phyloP scores from a whole-genome alignment of 2,329 filamentous ascomycete genomes.

The Beauveria rudraprayagi region DNA sequence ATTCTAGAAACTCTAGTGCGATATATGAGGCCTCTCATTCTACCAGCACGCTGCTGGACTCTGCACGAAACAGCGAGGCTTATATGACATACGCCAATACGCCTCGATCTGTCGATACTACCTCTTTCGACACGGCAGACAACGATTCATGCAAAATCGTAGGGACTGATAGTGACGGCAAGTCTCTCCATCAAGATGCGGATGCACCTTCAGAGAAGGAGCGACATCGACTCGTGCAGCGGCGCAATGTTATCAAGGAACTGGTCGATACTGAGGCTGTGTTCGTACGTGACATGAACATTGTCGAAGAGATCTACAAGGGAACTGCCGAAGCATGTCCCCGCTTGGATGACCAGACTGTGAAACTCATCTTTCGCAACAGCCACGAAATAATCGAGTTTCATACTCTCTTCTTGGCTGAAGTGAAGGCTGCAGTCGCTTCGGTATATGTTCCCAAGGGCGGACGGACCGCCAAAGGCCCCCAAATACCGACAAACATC shows the following conservation, averaged over 20 bases:
- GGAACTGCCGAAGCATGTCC: slow-evolving; percentile 78
- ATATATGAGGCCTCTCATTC: slow-evolving; percentile 31
- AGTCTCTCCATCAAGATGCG: slow-evolving; percentile 28
- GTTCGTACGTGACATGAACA: slow-evolving; percentile 92
- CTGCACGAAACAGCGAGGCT: slow-evolving; percentile 38
- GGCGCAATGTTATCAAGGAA: slow-evolving; percentile 81
- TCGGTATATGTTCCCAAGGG: slow-evolving; percentile 65
- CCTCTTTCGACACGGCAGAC: slow-evolving; percentile 37
- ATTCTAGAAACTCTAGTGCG: slow-evolving; percentile 34
- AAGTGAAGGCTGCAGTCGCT: slow-evolving; percentile 73
- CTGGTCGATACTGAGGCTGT: slow-evolving; percentile 86
- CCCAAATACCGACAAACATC: slow-evolving; percentile 34
- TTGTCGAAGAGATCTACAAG: slow-evolving; percentile 96
- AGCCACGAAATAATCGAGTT: slow-evolving; percentile 85
- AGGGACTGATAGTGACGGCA: slow-evolving; percentile 28
- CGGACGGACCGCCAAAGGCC: slow-evolving; percentile 33
- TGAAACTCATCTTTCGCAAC: slow-evolving; percentile 87
- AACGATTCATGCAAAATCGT: slow-evolving; percentile 29
- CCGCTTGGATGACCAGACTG: slow-evolving; percentile 71
- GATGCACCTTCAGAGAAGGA: slow-evolving; percentile 43
- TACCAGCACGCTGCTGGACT: slow-evolving; percentile 34
- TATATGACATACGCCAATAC: slow-evolving; percentile 34
- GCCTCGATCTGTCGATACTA: slow-evolving; percentile 38
- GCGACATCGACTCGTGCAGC: slow-evolving; percentile 66
- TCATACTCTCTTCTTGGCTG: slow-evolving; percentile 68